Base-by-base conservation (phyloP, 192 early-diverging fungal genomes). In the Geranomyces variabilis region DNA sequence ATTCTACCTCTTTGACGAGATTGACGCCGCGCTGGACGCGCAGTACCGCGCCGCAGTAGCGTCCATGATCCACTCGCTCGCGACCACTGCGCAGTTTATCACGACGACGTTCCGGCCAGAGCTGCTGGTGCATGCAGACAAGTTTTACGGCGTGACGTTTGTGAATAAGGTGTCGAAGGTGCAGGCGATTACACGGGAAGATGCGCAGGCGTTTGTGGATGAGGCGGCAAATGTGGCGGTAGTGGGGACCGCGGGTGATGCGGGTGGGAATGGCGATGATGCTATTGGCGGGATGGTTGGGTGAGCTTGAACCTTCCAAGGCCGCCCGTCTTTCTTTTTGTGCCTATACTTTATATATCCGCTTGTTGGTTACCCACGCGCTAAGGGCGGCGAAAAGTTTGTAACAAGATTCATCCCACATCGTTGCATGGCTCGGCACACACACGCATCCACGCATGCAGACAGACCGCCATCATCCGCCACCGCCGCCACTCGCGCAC, bases 1-100 rank as follows among this genome's bases (percentile, higher is more conserved):
- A 12, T 99, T 99, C 80, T 99, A 99, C 70, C 83, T 99, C 66
- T 99, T 99, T 88, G 97, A 99, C 84, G 97, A 99, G 81, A 99
- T 99, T 82, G 97, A 99, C 80, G 95, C 97, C 41, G 96, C 96
- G 47, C 82, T 99, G 19, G 97, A 99, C 79, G 92, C 94, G 13
- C 92, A 92, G 67, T 95, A 99, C 76, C 88, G 97, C 31, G 93
- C 92, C 0, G 90, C 94, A 5, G 95, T 99, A 33, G 97, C 97
- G 73, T 75, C 84, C 41, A 97, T 97, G 97, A 92, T 99, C 75
- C 89, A 97, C 69, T 87, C 89, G 57, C 87, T 99, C 47, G 88
- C 91, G 49, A 83, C 87, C 33, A 79, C 85, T 30, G 95, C 92
- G 7, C 97, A 99, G 79, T 99, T 99, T 75, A 96, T 97, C 62